These are phyloP conservation scores for Hymenoscyphus fructigenus DNA, from an alignment of 2,329 filamentous ascomycete species.

Conservation along the genomic window DNA sequence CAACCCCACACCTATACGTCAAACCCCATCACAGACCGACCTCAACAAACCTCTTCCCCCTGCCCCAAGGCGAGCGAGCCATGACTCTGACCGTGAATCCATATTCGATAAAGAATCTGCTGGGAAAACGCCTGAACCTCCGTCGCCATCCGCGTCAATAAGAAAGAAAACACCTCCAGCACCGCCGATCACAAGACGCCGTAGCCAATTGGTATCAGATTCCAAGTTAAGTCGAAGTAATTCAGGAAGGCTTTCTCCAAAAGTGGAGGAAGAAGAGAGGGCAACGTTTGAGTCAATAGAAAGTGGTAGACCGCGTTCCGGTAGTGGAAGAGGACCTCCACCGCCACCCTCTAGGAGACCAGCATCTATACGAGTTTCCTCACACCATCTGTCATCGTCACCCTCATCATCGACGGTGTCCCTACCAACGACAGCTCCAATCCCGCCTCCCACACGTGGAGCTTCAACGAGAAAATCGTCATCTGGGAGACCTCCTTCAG, in stretches of 20 bases:
- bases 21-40: conserved; percentile 44
- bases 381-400: conserved; percentile 29
- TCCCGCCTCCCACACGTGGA: conserved; percentile 41
- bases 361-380: conserved; percentile 26
- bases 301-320: conserved; percentile 19
- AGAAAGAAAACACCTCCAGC: conserved; percentile 41
- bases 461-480: conserved; percentile 23
- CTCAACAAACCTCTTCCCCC: conserved; percentile 63
- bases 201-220: conserved; percentile 34
- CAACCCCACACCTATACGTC: conserved; percentile 18
- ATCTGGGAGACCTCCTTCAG: conserved; percentile 27
- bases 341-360: conserved; percentile 37
- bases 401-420: conserved; percentile 34
- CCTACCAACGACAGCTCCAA: conserved; percentile 33
- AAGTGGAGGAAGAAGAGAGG: conserved; percentile 32
- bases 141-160: conserved; percentile 35
- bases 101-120: conserved; percentile 55
- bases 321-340: conserved; percentile 31
- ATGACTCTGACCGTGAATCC: conserved; percentile 46
- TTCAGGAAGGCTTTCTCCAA: conserved; percentile 29
- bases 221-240: conserved; percentile 29
- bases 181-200: conserved; percentile 39
- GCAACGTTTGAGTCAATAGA: conserved; percentile 14
- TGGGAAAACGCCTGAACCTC: conserved; percentile 50
- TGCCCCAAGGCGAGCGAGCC: conserved; percentile 47